Evolutionary conservation across 768 basidiomycete genomes (phyloP).

Genomic region (Tulasnella calospora): DNA sequence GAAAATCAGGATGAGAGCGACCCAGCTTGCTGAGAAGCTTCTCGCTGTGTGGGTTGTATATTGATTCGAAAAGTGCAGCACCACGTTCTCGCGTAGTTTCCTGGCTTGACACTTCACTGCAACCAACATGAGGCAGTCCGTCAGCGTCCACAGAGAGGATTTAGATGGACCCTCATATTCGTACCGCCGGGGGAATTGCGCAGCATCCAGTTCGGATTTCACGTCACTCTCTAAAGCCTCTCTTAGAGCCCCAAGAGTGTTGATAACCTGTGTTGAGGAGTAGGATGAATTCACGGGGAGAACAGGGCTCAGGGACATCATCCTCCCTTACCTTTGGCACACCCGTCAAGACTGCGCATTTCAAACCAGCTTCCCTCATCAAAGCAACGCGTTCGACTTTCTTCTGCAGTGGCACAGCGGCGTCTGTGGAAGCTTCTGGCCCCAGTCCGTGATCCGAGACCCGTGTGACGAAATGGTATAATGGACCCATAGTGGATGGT

Average conservation of each 20-base stretch:
- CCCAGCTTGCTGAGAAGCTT: conserved; percentile 85
- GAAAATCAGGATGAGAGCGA: conserved; percentile 90
- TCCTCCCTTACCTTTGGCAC: conserved; percentile 65
- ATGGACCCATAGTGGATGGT: conserved; percentile 68
- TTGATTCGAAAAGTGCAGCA: conserved; percentile 70
- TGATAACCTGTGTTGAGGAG: conserved; percentile 57
- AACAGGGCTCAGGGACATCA: conserved; percentile 25
- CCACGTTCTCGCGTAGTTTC: conserved; percentile 66
- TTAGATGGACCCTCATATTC: not conserved
- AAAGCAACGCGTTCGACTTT: conserved; percentile 70
- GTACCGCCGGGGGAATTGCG: not conserved
- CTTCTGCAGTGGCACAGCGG: conserved; percentile 46
- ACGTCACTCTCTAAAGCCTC: conserved; percentile 79
- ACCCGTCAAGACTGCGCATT: conserved; percentile 84
- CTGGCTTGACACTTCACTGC: conserved; percentile 4
- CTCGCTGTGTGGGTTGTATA: conserved; percentile 83
- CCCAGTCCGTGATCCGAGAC: conserved; percentile 3
- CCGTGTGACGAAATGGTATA: conserved; percentile 73
- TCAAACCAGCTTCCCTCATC: conserved; percentile 85
- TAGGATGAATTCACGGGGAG: not conserved
- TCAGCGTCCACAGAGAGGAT: not conserved
- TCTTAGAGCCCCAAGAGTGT: conserved; percentile 70
- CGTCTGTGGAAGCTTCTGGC: conserved; percentile 33
- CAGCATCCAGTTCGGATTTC: conserved; percentile 38
- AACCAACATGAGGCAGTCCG: not conserved